Evolutionary conservation across 306 rosid genomes (phyloP).

Genomic region (Fragaria iinumae): DNA sequence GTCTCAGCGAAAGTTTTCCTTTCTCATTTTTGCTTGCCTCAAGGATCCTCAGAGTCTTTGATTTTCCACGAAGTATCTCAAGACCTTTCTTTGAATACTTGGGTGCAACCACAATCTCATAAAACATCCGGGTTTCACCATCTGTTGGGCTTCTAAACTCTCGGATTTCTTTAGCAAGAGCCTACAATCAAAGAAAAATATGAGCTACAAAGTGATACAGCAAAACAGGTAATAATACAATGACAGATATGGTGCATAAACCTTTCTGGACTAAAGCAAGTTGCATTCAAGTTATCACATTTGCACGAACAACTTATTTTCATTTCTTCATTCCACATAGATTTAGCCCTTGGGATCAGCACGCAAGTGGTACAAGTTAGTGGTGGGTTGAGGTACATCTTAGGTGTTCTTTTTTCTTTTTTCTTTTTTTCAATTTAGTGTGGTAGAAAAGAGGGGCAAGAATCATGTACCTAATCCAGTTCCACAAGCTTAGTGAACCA

Average conservation of each 20-base stretch:
- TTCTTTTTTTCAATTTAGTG: background rate
- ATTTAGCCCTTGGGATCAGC: background rate
- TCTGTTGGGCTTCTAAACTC: constrained; percentile 91
- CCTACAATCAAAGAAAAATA: constrained; percentile 36
- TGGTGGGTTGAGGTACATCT: background rate
- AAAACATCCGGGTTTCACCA: constrained; percentile 92
- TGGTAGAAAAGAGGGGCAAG: too few relatives aligned
- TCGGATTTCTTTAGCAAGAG: constrained; percentile 82
- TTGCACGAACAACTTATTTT: background rate
- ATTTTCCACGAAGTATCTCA: constrained; percentile 79
- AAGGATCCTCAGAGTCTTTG: constrained; percentile 78
- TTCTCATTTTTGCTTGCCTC: constrained; percentile 66
- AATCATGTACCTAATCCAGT: too few relatives aligned
- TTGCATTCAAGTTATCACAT: too few relatives aligned
- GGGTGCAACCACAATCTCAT: constrained; percentile 97
- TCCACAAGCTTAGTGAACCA: too few relatives aligned
- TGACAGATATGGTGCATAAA: background rate
- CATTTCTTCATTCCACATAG: background rate
- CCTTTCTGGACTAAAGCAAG: too few relatives aligned
- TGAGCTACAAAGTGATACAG: background rate
- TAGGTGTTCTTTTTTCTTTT: background rate
- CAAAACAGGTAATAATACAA: constrained; percentile 9
- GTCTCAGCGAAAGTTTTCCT: constrained; percentile 90
- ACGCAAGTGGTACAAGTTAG: background rate
- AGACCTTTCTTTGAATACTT: constrained; percentile 82